These are phyloP conservation scores for Boletellus ananiceps DNA, from an alignment of 768 basidiomycete genomes.

Conservation along the genomic window DNA sequence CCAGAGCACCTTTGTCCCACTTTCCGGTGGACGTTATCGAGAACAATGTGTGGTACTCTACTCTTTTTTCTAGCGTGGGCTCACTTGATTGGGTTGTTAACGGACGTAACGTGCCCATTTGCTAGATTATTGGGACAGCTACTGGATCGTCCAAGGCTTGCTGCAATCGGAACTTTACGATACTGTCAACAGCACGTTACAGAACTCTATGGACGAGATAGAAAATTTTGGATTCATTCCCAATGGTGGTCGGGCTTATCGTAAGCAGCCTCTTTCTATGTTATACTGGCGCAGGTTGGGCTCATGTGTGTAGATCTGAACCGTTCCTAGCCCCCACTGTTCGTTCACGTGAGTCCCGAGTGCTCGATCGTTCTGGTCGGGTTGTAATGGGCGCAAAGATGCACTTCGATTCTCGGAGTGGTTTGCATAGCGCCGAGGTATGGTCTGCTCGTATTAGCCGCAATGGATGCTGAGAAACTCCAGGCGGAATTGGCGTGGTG, in stretches of 20 bases:
- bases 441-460: constrained; percentile 2
- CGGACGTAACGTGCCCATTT: background rate
- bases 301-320: constrained; percentile 54
- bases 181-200: constrained; percentile 70
- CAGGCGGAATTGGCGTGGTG: constrained; percentile 85
- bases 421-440: constrained; percentile 81
- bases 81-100: background rate
- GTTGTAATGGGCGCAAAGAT: constrained; percentile 52
- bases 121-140: constrained; percentile 62
- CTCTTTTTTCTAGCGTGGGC: no score
- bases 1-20: no score
- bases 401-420: constrained; percentile 70
- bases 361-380: no score
- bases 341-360: constrained; percentile 56
- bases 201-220: constrained; percentile 95
- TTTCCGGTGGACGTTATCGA: no score
- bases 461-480: background rate
- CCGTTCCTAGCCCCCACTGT: constrained; percentile 90
- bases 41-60: no score
- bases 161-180: constrained; percentile 71
- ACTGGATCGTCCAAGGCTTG: constrained; percentile 87
- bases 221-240: constrained; percentile 85
- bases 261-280: constrained; percentile 32
- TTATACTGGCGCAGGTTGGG: background rate
- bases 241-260: constrained; percentile 91